Conservation (phyloP, 2,329 filamentous ascomycete species). For the Leptodontidium sp. region DNA sequence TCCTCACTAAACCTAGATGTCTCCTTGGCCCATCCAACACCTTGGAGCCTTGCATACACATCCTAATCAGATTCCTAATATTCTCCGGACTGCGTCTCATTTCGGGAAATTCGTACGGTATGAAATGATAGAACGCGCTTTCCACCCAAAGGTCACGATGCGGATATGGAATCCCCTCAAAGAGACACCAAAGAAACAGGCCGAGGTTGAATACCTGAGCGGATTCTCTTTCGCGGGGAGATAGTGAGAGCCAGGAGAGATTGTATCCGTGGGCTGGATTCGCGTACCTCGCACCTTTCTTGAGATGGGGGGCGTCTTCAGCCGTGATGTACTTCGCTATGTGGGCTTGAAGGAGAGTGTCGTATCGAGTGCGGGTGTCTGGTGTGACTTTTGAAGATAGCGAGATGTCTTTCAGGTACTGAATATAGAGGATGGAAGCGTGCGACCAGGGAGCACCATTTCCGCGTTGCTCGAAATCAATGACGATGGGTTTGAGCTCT, state of each 20-base stretch:
- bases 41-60: background rate
- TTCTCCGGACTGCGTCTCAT: background rate
- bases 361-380: background rate
- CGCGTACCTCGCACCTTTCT: background rate
- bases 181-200: background rate
- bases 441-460: background rate
- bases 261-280: conserved; percentile 9
- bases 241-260: conserved; percentile 6
- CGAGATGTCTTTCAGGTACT: conserved; percentile 11
- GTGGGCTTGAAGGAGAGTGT: background rate
- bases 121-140: background rate
- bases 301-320: background rate
- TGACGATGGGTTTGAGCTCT: background rate
- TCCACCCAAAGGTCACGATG: background rate
- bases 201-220: background rate
- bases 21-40: background rate
- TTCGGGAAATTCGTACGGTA: background rate
- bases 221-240: background rate
- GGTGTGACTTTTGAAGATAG: background rate
- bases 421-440: background rate
- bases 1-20: background rate
- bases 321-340: background rate
- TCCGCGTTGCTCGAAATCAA: conserved; percentile 18
- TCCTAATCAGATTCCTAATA: background rate
- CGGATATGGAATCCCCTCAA: background rate